A percentile compares a stretch with the other conserved stretches of the same genome.
phyloP scores from a whole-genome alignment of 1,139 yeast species.

The Protomyces inundatus region DNA sequence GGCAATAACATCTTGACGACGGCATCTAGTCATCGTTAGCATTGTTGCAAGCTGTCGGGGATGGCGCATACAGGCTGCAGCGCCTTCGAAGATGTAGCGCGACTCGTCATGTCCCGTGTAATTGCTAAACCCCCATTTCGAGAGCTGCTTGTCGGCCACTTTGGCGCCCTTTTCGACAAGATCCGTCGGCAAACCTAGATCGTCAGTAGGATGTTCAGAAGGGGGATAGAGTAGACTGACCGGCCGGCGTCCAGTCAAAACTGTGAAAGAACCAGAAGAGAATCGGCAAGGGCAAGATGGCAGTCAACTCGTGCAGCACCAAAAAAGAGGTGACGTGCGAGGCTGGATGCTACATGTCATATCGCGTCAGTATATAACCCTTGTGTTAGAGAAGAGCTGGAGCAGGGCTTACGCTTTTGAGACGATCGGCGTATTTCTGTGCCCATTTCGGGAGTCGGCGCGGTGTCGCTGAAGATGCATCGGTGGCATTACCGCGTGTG shows the following conservation, averaged over 20 bases:
- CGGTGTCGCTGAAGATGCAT: neutral
- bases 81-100: constrained; percentile 24
- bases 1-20: constrained; percentile 21
- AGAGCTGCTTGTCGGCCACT: constrained; percentile 18
- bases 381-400: neutral
- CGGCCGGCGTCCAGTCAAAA: constrained; percentile 25
- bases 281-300: constrained; percentile 20
- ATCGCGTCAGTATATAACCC: neutral
- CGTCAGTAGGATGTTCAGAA: neutral
- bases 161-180: constrained; percentile 19
- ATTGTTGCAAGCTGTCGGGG: no score
- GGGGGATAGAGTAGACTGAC: neutral
- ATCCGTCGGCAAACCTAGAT: constrained; percentile 14
- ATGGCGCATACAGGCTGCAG: constrained; percentile 7
- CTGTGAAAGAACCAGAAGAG: constrained; percentile 25
- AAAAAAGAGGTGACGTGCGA: constrained; percentile 18
- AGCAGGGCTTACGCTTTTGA: neutral
- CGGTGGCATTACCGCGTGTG: neutral
- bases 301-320: constrained; percentile 24
- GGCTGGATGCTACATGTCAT: neutral
- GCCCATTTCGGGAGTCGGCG: constrained; percentile 11
- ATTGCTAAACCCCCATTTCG: constrained; percentile 5
- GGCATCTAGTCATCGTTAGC: neutral
- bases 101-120: constrained; percentile 20
- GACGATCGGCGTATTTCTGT: constrained; percentile 9